These are phyloP conservation scores for Beauveria bassiana DNA, from an alignment of 2,329 filamentous ascomycete species.

Conservation along the genomic window DNA sequence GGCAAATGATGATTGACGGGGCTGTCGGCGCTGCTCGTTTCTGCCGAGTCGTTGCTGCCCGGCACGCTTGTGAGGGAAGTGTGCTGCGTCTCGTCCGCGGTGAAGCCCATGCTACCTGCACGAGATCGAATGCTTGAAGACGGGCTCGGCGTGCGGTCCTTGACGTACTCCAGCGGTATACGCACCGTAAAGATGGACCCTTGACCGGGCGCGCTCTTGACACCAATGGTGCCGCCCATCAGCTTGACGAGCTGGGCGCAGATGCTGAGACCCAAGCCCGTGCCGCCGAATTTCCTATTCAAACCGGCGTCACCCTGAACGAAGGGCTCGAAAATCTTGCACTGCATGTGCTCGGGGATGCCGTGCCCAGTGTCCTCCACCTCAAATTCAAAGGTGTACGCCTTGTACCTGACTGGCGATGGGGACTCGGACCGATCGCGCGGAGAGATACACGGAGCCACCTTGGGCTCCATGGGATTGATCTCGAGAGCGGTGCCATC, in stretches of 20 bases:
- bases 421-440: constrained; percentile 4
- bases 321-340: constrained; percentile 87
- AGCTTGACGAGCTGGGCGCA: constrained; percentile 79
- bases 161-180: constrained; percentile 72
- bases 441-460: neutral
- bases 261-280: constrained; percentile 80
- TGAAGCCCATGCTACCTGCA: constrained; percentile 37
- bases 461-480: constrained; percentile 9
- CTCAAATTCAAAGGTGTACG: constrained; percentile 77
- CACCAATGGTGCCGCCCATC: constrained; percentile 70
- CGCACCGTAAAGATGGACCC: constrained; percentile 78
- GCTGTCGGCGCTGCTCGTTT: neutral
- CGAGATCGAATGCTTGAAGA: constrained; percentile 27
- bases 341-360: constrained; percentile 68
- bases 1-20: constrained; percentile 14
- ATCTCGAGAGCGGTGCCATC: constrained; percentile 9
- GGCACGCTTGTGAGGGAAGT: constrained; percentile 11
- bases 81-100: neutral
- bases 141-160: constrained; percentile 44
- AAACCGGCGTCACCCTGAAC: constrained; percentile 86
- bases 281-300: constrained; percentile 88
- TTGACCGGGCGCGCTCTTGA: constrained; percentile 63
- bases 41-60: neutral
- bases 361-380: constrained; percentile 84
- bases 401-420: constrained; percentile 39